Conservation (phyloP, 2,329 filamentous ascomycete genomes). For the Gnomoniopsis sp. region DNA sequence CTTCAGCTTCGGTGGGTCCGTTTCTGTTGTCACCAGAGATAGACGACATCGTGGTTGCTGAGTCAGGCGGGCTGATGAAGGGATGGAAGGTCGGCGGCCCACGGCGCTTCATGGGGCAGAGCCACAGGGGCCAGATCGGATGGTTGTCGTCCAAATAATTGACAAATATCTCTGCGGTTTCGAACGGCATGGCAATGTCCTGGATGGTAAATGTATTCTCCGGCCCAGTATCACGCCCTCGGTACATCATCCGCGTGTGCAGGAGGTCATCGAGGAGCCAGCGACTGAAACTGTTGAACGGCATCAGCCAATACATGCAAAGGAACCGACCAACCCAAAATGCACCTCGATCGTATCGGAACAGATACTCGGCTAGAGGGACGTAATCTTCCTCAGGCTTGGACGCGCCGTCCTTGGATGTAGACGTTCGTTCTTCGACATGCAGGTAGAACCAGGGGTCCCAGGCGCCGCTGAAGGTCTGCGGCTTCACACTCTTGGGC, state of each 20-base stretch:
- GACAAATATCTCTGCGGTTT: constrained; percentile 47
- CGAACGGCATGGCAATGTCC: constrained; percentile 59
- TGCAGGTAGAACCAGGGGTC: constrained; percentile 80
- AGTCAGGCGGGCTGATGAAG: constrained; percentile 34
- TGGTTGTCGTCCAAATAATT: constrained; percentile 50
- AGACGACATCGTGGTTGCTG: not conserved
- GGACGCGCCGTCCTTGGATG: constrained; percentile 16
- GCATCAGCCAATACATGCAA: constrained; percentile 62
- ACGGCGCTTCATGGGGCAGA: constrained; percentile 53
- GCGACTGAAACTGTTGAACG: constrained; percentile 63
- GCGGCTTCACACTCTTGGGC: constrained; percentile 35
- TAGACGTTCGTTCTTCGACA: constrained; percentile 45
- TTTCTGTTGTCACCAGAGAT: not conserved
- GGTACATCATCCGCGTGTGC: constrained; percentile 72
- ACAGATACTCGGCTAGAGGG: constrained; percentile 69
- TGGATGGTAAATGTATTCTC: constrained; percentile 66
- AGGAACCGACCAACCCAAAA: constrained; percentile 70
- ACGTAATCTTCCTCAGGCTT: constrained; percentile 48
- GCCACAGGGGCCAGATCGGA: constrained; percentile 58
- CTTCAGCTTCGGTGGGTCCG: constrained; percentile 8
- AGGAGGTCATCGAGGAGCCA: constrained; percentile 70
- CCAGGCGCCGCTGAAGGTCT: constrained; percentile 53
- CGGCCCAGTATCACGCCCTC: constrained; percentile 65
- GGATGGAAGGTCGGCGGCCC: constrained; percentile 54
- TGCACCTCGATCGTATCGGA: constrained; percentile 71